phyloP scores from a whole-genome alignment of 2,329 filamentous ascomycete genomes.

The Colletotrichum sp. region DNA sequence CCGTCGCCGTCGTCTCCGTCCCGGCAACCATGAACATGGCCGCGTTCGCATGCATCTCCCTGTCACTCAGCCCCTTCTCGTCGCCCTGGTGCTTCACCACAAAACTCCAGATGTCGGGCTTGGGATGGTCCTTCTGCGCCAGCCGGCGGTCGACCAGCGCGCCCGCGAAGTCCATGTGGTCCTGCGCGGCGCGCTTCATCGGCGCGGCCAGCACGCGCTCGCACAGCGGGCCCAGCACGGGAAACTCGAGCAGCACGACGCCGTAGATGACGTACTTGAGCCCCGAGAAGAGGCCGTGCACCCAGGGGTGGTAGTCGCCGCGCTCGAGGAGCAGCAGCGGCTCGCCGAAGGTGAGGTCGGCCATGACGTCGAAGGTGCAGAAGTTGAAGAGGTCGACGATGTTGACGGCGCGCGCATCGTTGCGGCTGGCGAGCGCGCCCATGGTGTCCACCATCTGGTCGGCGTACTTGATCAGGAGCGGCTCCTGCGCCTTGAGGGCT shows the following conservation, averaged over 20 bases:
- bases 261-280: constrained; percentile 9
- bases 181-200: constrained; percentile 7
- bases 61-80: background rate
- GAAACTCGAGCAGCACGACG: constrained; percentile 9
- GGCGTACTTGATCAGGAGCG: constrained; percentile 39
- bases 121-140: background rate
- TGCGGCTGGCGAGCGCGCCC: constrained; percentile 27
- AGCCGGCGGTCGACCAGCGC: constrained; percentile 6
- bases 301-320: constrained; percentile 28
- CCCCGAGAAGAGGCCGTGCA: constrained; percentile 26
- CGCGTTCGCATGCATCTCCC: constrained; percentile 21
- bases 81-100: background rate
- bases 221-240: constrained; percentile 7
- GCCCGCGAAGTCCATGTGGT: constrained; percentile 6
- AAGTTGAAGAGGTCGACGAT: constrained; percentile 27
- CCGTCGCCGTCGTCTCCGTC: constrained; percentile 51
- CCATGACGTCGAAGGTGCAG: constrained; percentile 34
- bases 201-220: background rate
- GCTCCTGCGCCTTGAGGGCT: constrained; percentile 28
- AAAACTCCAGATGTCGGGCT: constrained; percentile 20
- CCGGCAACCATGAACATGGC: constrained; percentile 39
- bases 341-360: constrained; percentile 33
- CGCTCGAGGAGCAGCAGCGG: constrained; percentile 30
- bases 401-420: background rate
- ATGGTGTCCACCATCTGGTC: constrained; percentile 37